Percentiles rank a stretch among this genome's conserved stretches.
Evolutionary conservation across 805 yeast genomes (phyloP).

Genomic region (Yarrowia keelungensis): DNA sequence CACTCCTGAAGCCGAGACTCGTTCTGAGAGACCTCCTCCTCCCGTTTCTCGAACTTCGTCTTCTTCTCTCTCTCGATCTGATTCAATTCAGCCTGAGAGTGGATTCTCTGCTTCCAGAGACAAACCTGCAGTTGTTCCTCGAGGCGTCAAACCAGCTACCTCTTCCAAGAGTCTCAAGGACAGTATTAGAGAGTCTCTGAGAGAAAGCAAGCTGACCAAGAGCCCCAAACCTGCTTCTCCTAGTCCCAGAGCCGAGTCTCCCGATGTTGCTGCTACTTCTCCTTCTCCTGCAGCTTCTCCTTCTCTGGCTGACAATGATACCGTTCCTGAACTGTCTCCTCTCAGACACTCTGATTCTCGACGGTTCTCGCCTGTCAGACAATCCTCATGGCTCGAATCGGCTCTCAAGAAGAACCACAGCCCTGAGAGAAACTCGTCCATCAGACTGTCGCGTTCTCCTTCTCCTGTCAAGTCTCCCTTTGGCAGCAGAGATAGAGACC

Average conservation of each 20-base stretch:
- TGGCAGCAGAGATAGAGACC: conserved; percentile 18
- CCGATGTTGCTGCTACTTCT: conserved; percentile 1
- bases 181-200: conserved; percentile 31
- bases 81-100: conserved; percentile 32
- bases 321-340: conserved; percentile 27
- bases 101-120: neutral
- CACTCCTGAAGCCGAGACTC: conserved; percentile 3
- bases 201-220: conserved; percentile 34
- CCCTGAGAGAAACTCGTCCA: conserved; percentile 22
- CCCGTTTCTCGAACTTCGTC: conserved; percentile 4
- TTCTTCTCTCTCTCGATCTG: conserved; percentile 20
- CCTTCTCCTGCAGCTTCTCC: conserved; percentile 3
- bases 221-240: conserved; percentile 23
- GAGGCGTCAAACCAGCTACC: neutral
- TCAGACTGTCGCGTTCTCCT: conserved; percentile 38
- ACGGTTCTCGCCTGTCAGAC: conserved; percentile 45
- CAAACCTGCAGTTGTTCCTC: neutral
- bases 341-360: conserved; percentile 40
- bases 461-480: conserved; percentile 39
- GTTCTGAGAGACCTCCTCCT: conserved; percentile 12
- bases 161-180: conserved; percentile 34
- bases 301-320: neutral
- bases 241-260: conserved; percentile 12
- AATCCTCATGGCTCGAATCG: conserved; percentile 47
- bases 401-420: conserved; percentile 44